phyloP scores from a whole-genome alignment of 1,284 basidiomycete genomes.

The Polyporus tsugae region DNA sequence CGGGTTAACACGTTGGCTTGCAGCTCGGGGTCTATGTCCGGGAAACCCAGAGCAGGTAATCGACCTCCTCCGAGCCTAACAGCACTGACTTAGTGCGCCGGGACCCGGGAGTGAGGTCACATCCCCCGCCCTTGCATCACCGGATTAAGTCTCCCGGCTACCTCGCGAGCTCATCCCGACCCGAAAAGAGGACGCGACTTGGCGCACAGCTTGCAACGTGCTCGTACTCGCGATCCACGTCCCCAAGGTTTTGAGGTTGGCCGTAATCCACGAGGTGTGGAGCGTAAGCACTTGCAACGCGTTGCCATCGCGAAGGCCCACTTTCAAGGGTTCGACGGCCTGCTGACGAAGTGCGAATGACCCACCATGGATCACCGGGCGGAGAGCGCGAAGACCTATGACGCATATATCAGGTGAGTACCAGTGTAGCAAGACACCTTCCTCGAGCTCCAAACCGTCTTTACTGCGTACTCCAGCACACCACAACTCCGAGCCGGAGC shows the following conservation, averaged over 20 bases:
- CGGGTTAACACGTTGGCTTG: neutral
- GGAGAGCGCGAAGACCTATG: neutral
- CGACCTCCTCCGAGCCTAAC: neutral
- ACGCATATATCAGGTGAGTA: slow-evolving; percentile 5
- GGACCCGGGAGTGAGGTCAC: neutral
- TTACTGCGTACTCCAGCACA: neutral
- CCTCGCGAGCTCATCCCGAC: neutral
- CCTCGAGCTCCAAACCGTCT: neutral
- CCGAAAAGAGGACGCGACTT: neutral
- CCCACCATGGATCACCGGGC: neutral
- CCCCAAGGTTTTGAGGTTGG: neutral
- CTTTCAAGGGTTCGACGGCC: neutral
- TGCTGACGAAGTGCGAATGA: neutral
- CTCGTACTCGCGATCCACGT: neutral
- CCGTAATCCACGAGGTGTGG: neutral
- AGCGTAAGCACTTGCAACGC: neutral
- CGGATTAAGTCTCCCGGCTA: neutral
- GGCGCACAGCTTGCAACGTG: slow-evolving; percentile 4
- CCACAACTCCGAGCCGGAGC: neutral
- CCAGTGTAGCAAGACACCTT: neutral
- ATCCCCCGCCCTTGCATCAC: neutral
- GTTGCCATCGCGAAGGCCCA: neutral
- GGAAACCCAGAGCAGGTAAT: neutral
- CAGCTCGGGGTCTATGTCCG: neutral
- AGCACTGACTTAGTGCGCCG: neutral